These are phyloP conservation scores for Tolypocladium endophyticum DNA, from an alignment of 2,329 filamentous ascomycete genomes.

Conservation along the genomic window DNA sequence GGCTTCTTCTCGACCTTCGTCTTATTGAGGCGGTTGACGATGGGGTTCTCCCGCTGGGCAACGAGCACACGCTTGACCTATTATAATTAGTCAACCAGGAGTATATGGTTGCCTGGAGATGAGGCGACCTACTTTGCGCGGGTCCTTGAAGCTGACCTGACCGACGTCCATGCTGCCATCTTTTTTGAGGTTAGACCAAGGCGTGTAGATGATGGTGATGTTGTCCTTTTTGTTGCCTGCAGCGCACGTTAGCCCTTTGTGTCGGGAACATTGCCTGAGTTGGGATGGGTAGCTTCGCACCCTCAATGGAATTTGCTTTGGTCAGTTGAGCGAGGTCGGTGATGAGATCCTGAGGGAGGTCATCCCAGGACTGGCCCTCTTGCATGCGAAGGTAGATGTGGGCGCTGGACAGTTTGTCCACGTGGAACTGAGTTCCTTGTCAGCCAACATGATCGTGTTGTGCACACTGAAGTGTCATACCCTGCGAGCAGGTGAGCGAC, in stretches of 20 bases:
- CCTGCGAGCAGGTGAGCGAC: constrained; percentile 10
- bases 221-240: constrained; percentile 97
- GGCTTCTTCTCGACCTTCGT: constrained; percentile 83
- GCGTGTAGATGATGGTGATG: constrained; percentile 91
- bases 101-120: background rate
- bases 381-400: constrained; percentile 88
- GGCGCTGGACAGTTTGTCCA: constrained; percentile 90
- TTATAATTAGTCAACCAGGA: background rate
- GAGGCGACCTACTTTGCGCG: constrained; percentile 46
- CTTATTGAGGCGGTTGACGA: constrained; percentile 97
- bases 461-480: constrained; percentile 8
- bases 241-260: background rate
- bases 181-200: constrained; percentile 93
- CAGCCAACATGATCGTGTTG: background rate
- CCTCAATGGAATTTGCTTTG: constrained; percentile 98
- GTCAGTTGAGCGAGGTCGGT: constrained; percentile 92
- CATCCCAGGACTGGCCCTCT: constrained; percentile 74
- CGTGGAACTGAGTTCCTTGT: constrained; percentile 62
- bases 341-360: constrained; percentile 63
- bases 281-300: constrained; percentile 25
- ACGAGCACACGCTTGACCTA: constrained; percentile 76
- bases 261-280: background rate
- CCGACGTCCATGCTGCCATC: constrained; percentile 92
- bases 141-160: constrained; percentile 90
- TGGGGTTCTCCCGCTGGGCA: constrained; percentile 68